phyloP scores from a whole-genome alignment of 345 rosid species.

The Salix caprea region DNA sequence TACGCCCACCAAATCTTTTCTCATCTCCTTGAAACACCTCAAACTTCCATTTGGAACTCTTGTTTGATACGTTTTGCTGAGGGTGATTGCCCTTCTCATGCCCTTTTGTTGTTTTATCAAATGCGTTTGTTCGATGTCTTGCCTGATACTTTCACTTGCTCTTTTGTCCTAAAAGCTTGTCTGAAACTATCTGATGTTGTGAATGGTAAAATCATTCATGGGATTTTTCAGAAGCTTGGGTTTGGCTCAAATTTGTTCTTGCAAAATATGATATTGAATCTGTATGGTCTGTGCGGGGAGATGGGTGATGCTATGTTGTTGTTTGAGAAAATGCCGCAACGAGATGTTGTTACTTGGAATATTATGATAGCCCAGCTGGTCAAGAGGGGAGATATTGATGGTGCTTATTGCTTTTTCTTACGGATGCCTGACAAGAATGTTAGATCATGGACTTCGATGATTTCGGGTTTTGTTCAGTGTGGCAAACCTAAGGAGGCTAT shows the following conservation, averaged over 20 bases:
- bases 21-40: not conserved
- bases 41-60: slow-evolving; percentile 34
- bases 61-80: slow-evolving; percentile 34
- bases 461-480: slow-evolving; percentile 25
- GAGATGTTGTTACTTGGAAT: slow-evolving; percentile 40
- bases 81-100: slow-evolving; percentile 23
- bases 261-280: slow-evolving; percentile 27
- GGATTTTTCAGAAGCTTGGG: slow-evolving; percentile 35
- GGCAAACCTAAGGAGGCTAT: slow-evolving; percentile 30
- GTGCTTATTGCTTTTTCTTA: slow-evolving; percentile 19
- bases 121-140: slow-evolving; percentile 23
- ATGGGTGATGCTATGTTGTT: slow-evolving; percentile 26
- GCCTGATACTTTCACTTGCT: slow-evolving; percentile 34
- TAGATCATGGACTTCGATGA: slow-evolving; percentile 38
- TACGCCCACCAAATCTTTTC: slow-evolving; percentile 26
- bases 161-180: slow-evolving; percentile 36
- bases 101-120: slow-evolving; percentile 22
- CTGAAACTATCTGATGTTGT: slow-evolving; percentile 7
- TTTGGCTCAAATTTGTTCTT: slow-evolving; percentile 27
- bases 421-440: slow-evolving; percentile 35
- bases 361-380: slow-evolving; percentile 25
- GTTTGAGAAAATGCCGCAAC: slow-evolving; percentile 38
- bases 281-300: slow-evolving; percentile 30
- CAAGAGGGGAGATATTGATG: slow-evolving; percentile 21
- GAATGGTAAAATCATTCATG: slow-evolving; percentile 26